Base-by-base conservation (phyloP, 1,139 yeast species). In the Maudiozyma humilis region DNA sequence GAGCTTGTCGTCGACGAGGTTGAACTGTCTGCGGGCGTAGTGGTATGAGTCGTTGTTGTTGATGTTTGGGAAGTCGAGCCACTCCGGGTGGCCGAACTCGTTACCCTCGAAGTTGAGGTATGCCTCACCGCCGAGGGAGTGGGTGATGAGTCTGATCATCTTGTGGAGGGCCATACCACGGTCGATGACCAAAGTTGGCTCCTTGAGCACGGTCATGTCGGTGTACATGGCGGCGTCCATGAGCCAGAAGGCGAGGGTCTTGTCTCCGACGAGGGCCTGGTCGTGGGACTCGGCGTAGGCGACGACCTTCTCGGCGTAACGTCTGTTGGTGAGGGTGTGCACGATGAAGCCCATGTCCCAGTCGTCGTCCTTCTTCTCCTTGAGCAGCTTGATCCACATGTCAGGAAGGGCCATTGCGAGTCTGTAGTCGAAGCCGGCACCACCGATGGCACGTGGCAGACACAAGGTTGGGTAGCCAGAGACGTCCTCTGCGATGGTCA, bases 181-280 rank as follows among this genome's bases (percentile, higher is more conserved):
- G 57, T 88, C 95, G 51, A 91, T 73, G 13, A 82, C 75, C 2
- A 84, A 82, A 1, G 95, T 82, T 44, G 82, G 69, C 41, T 80
- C 85, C 1, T 87, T 69, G 43, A 89, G 61, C 1, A 71, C 71
- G 14, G 95, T 82, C 98, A 91, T 91, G 65, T 89, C 79, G 36
- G 97, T 89, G 66, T 91, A 91, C 98, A 91, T 88, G 54, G 89
- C 95, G 51, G 91, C 88, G 66, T 91, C 98, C 97, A 91, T 91
- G 48, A 91, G 72, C 98, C 98, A 91, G 61, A 91, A 91, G 0
- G 97, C 97, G 50, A 91, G 68, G 0, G 96, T 87, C 65, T 91
- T 91, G 63, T 91, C 98, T 38, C 98, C 98, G 16, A 91, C 98
- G 44, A 91, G 72, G 1, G 97, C 97, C 67, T 91, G 98, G 63